Evolutionary conservation across 176 grass and related monocot species (phyloP).

Genomic region (Tillandsia fasciculata): DNA sequence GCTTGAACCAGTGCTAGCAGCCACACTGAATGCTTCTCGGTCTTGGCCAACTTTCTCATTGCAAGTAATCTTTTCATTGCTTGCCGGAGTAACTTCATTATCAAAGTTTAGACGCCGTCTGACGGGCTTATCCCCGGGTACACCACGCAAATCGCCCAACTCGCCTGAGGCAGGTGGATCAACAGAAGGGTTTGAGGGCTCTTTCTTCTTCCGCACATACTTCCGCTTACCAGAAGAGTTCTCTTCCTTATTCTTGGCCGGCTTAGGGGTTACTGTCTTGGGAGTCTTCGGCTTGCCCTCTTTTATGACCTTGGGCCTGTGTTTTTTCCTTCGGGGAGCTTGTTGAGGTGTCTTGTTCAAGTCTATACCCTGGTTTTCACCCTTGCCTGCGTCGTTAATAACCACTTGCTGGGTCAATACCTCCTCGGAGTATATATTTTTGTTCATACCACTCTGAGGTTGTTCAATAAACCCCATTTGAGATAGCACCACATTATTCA

Average conservation of each 20-base stretch:
- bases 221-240: conserved; percentile 46
- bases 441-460: too few species aligned
- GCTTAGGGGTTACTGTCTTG: conserved; percentile 12
- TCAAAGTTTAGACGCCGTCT: conserved; percentile 57
- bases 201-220: conserved; percentile 59
- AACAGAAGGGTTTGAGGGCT: conserved; percentile 8
- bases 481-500: too few species aligned
- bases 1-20: neutral
- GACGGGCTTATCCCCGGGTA: conserved; percentile 21
- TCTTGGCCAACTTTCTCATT: neutral
- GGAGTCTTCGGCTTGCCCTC: conserved; percentile 46
- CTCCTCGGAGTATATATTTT: neutral
- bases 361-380: conserved; percentile 33
- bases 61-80: neutral
- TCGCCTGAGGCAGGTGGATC: conserved; percentile 6
- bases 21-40: neutral
- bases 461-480: too few species aligned
- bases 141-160: conserved; percentile 9
- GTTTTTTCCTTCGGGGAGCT: conserved; percentile 53
- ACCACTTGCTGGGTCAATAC: conserved; percentile 11
- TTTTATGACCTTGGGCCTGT: conserved; percentile 74
- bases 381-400: conserved; percentile 11
- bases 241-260: conserved; percentile 26
- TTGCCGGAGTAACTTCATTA: neutral
- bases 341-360: conserved; percentile 45